Base-by-base conservation (phyloP, 306 rosid species). In the Pterocarpus santalinus region DNA sequence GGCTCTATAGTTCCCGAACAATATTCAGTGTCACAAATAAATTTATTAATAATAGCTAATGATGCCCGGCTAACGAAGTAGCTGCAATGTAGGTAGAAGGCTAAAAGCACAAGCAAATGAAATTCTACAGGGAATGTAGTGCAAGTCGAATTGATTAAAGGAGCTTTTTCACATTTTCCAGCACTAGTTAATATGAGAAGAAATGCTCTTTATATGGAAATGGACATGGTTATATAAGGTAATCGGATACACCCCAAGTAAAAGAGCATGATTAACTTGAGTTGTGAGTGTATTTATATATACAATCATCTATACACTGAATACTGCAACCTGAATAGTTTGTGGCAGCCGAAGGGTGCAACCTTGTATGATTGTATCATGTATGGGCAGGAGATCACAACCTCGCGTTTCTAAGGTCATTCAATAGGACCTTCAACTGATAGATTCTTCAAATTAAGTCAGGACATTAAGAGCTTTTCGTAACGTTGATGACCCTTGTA, bases 341-440 rank as follows among this genome's bases (percentile, higher is more conserved):
- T 39, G 81, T 67, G 63, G 17, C 69, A 33, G 73, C 66, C 7
- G 12, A 78, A 69, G 55, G 65, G 62, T 34, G 73, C 38, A 57
- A 41, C 66, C 70, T 52, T 56, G 65, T 64, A 62, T 57, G n/a
- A 30, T 7, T 76, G 71, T 46, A 70, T 51, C 44, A 58, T 44
- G 72, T 66, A 4, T 57, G 44, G 2, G 72, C 28, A 75, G 58
- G 51, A 70, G 43, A 77, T 76, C 39, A 56, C 39, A 35, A 28
- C 44, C 32, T 58, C 72, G 13, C 30, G 43, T 65, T 49, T 28
- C 82, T 16, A 52, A n/a, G 72, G 75, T 85, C 35, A 39, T 62
- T 76, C 49, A 10, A 30, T 53, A 65, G 58, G 56, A 71, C 66
- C 80, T 77, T 58, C 80, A 63, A 86, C 60, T 34, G 14, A 72